Percentiles rank a stretch among this genome's conserved stretches.
Conservation (phyloP, 148 eudicot species). For the Chenopodium formosanum region DNA sequence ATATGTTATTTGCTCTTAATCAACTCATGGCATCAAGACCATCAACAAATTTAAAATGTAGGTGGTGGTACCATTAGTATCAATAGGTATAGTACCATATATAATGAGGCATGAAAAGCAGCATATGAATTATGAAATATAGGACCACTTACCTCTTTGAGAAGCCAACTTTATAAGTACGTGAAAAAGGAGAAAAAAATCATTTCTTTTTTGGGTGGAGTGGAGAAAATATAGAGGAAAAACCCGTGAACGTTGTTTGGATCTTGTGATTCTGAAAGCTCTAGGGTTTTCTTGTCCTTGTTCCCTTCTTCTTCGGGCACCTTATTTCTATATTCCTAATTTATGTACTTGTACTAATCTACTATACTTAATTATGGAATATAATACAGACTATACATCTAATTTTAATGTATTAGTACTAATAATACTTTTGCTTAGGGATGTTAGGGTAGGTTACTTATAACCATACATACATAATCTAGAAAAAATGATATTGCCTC, state of each 20-base stretch:
- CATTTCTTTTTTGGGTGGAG: not conserved
- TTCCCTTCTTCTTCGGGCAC: constrained; percentile 21
- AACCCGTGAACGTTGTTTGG: constrained; percentile 40
- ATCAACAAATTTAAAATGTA: too few species aligned
- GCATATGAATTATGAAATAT: not conserved
- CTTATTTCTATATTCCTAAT: not conserved
- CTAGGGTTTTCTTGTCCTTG: constrained; percentile 16
- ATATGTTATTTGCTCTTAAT: too few species aligned
- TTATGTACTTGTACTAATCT: not conserved
- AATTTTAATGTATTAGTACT: not conserved
- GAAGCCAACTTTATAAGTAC: not conserved
- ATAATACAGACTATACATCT: too few species aligned
- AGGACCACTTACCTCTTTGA: constrained; percentile 8
- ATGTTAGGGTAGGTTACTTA: not conserved
- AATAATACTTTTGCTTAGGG: not conserved
- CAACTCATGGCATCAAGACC: too few species aligned
- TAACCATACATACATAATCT: not conserved
- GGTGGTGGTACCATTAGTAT: too few species aligned
- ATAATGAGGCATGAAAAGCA: not conserved
- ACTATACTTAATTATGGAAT: not conserved
- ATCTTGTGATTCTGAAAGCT: constrained; percentile 24
- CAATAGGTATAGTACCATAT: too few species aligned
- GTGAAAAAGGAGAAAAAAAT: not conserved
- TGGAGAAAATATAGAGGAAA: not conserved
- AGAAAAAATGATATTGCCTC: not conserved